Percentiles rank a stretch among this genome's conserved stretches.
These are phyloP conservation scores for Botrytis sinoallii DNA, from an alignment of 2,329 filamentous ascomycete genomes.

Conservation along the genomic window DNA sequence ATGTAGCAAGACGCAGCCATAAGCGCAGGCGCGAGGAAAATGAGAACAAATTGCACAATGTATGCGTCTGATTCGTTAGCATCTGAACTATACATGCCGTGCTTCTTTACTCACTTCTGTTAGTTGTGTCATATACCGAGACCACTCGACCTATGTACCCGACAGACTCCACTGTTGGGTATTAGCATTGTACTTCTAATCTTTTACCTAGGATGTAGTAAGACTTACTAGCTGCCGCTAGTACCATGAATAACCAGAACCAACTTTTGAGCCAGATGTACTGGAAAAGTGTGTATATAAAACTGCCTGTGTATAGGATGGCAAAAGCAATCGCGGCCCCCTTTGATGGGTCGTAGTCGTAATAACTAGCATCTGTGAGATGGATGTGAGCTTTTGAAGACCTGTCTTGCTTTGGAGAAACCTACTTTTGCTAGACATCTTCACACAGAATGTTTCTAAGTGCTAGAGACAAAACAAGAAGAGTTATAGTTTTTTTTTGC, in stretches of 20 bases:
- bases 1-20: constrained; percentile 52
- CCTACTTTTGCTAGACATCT: background rate
- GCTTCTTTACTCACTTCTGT: background rate
- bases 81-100: background rate
- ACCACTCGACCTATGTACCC: constrained; percentile 18
- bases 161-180: constrained; percentile 16
- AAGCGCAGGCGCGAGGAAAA: constrained; percentile 48
- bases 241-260: constrained; percentile 22
- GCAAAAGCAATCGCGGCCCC: constrained; percentile 19
- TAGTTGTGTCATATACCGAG: constrained; percentile 1
- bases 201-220: background rate
- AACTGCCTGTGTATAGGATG: constrained; percentile 13
- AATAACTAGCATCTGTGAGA: constrained; percentile 6
- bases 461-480: background rate
- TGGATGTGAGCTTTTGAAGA: background rate
- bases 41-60: constrained; percentile 39
- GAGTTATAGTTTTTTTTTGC: background rate
- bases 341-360: constrained; percentile 17
- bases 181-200: background rate
- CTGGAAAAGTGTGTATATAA: constrained; percentile 6
- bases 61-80: constrained; percentile 26
- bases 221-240: constrained; percentile 19
- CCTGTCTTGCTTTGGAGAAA: background rate
- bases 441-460: background rate
- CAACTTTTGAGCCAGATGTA: constrained; percentile 19